These are phyloP conservation scores for Pseudisothecium myosuroides DNA, from an alignment of 225 moss, liverwort and hornwort species.

Conservation along the genomic window DNA sequence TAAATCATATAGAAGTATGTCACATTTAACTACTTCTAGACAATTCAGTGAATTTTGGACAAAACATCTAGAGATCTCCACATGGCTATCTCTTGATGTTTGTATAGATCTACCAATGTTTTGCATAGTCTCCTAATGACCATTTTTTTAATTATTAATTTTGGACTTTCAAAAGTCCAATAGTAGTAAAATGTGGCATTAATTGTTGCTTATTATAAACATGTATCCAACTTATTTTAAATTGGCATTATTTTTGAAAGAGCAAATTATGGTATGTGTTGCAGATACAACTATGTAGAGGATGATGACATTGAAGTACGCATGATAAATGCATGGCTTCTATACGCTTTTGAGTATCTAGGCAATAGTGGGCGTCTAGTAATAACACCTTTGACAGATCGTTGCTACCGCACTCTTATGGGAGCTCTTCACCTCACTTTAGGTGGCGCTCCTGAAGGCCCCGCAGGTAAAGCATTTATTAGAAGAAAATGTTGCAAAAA, in stretches of 20 bases:
- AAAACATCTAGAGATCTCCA: too few species aligned
- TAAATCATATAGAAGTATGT: neutral
- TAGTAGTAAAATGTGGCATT: neutral
- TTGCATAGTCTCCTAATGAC: too few species aligned
- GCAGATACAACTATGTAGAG: slow-evolving; percentile 47
- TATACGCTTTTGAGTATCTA: slow-evolving; percentile 72
- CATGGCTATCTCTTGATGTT: too few species aligned
- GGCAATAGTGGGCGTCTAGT: slow-evolving; percentile 70
- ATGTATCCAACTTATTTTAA: neutral
- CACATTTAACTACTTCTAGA: too few species aligned
- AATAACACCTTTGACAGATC: slow-evolving; percentile 76
- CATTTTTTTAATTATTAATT: too few species aligned
- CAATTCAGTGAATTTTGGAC: too few species aligned
- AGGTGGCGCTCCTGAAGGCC: slow-evolving; percentile 84
- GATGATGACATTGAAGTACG: slow-evolving; percentile 48
- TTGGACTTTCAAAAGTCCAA: too few species aligned
- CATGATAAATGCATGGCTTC: slow-evolving; percentile 71
- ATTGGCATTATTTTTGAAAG: neutral
- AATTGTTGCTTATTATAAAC: neutral
- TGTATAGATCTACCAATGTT: too few species aligned
- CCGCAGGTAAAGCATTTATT: slow-evolving; percentile 33
- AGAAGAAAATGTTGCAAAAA: neutral
- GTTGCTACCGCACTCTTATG: slow-evolving; percentile 77
- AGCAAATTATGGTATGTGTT: neutral
- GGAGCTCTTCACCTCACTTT: slow-evolving; percentile 75